Evolutionary conservation across 1,284 basidiomycete genomes (phyloP).

Genomic region (Phaffia rhodozyma): DNA sequence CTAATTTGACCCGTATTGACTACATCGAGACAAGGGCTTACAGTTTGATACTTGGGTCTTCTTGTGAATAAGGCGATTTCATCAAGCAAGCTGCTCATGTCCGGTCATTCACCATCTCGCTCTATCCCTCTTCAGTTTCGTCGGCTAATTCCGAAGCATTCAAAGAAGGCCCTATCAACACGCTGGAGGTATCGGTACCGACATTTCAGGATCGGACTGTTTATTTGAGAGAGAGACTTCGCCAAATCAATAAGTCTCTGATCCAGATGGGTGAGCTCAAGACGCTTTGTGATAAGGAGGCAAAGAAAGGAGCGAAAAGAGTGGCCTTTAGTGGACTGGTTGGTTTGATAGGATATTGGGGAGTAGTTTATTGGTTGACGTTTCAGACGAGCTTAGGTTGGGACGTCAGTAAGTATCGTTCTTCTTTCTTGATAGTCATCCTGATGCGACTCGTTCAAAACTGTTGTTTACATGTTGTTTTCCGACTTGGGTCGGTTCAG

Average conservation of each 20-base stretch:
- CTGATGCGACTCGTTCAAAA: too few relatives aligned
- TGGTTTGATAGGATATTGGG: constrained; percentile 13
- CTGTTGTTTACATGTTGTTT: too few relatives aligned
- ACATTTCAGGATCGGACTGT: not conserved
- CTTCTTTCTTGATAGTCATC: too few relatives aligned
- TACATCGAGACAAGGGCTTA: not conserved
- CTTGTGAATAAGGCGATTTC: not conserved
- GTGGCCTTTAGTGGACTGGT: constrained; percentile 6
- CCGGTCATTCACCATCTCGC: not conserved
- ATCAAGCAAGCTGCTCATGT: constrained; percentile 1
- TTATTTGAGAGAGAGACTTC: constrained; percentile 3
- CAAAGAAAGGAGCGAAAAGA: constrained; percentile 7
- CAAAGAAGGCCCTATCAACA: not conserved
- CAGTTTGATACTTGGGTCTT: not conserved
- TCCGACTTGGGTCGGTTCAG: too few relatives aligned
- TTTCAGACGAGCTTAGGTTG: not conserved
- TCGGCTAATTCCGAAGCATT: not conserved
- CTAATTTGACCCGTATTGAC: not conserved
- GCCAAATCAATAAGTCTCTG: constrained; percentile 4
- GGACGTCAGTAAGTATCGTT: not conserved
- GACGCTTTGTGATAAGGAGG: constrained; percentile 8
- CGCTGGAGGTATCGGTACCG: constrained; percentile 1
- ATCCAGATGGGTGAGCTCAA: not conserved
- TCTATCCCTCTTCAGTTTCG: not conserved
- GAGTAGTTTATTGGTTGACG: not conserved